phyloP scores from a whole-genome alignment of 2,329 filamentous ascomycete genomes.

The Seiridium unicorne region DNA sequence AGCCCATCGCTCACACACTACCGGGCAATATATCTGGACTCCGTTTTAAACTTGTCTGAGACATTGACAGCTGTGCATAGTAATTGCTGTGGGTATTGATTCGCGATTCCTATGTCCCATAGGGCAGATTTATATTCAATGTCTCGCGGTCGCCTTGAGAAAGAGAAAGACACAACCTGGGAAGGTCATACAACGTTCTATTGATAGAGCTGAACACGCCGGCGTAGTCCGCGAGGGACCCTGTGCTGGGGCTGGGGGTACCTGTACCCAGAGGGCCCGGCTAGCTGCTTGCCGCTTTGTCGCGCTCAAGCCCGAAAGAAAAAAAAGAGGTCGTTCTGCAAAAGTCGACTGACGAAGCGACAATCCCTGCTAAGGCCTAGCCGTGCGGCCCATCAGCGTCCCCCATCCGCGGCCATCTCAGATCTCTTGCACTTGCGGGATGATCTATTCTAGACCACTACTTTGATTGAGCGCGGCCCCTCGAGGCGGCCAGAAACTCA shows the following conservation, averaged over 20 bases:
- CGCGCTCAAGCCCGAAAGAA: neutral
- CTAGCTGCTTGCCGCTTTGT: conserved; percentile 4
- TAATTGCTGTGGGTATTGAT: neutral
- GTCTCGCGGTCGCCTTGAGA: conserved; percentile 1
- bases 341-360: neutral
- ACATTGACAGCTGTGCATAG: conserved; percentile 3
- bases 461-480: neutral
- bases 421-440: conserved; percentile 6
- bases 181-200: neutral
- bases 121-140: neutral
- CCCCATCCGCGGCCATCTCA: conserved; percentile 4
- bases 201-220: neutral
- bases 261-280: neutral
- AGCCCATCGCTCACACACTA: conserved; percentile 4
- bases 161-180: neutral
- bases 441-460: conserved; percentile 8
- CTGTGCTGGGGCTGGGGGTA: neutral
- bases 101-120: neutral
- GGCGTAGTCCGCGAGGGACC: neutral
- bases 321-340: neutral
- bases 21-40: conserved; percentile 2
- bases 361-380: neutral
- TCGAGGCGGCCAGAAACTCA: neutral
- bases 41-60: conserved; percentile 7
- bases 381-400: neutral